Base-by-base conservation (phyloP, 345 rosid genomes). In the Pugionium cornutum region DNA sequence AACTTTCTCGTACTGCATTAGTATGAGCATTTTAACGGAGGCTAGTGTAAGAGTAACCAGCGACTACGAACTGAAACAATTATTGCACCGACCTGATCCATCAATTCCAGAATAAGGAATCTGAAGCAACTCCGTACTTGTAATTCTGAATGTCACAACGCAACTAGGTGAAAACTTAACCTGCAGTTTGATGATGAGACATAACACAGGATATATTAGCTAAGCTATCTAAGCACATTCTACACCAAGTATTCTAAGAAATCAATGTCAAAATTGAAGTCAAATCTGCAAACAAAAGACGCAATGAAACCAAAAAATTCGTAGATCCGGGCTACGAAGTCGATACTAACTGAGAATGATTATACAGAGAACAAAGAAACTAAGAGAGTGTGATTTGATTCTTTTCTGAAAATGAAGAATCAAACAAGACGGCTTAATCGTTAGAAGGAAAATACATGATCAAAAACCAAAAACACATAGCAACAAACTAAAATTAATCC, bases 1-100 rank as follows among this genome's bases (percentile, higher is more conserved):
- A 50, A 94, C 97, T 76, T 94, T 94, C 90, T 90, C 99, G 48
- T 90, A 94, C 99, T 94, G 78, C 45, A 67, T 39, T 4, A 73
- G 45, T 25, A 53, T 3, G 45, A 45, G 54, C 53, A 75, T 6
- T 39, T 18, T 4, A 74, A 53, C 33, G 1, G 31, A 11, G 46
- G 55, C 1, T 42, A 30, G 0, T 34, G 18, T 18, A 18, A 18
- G 18, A 18, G 18, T 5, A 53, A 30, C 25, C 35, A 47, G 18
- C 43, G 53, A 37, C 9, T 27, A 67, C 8, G 31, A 61, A 75
- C 5, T 42, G 11, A 18, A 64, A 43, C 26, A 27, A 51, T 44
- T 1, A 40, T 43, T 40, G n/a, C 65, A 80, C 80, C 5, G 55
- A 83, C 87, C 87, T 83, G 87, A 58, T 83, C 87, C 87, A 83